Percentiles rank a stretch among this genome's conserved stretches.
Evolutionary conservation across 1,284 basidiomycete species (phyloP).

Genomic region (Apiotrichum domesticum): DNA sequence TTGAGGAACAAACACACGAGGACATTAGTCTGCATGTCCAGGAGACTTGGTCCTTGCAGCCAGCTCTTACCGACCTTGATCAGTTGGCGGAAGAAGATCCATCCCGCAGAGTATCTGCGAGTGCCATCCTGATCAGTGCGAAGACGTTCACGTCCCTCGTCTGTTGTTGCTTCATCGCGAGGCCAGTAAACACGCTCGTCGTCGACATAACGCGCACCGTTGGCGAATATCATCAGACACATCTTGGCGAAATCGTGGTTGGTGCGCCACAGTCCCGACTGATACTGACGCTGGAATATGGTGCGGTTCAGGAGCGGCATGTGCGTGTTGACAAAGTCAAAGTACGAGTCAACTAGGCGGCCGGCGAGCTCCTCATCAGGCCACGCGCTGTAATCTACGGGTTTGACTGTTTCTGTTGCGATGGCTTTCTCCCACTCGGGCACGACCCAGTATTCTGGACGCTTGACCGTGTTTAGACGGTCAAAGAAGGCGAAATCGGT

Average conservation of each 20-base stretch:
- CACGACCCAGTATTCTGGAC: conserved; percentile 42
- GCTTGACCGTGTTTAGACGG: conserved; percentile 27
- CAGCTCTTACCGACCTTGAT: conserved; percentile 53
- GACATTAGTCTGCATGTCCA: conserved; percentile 63
- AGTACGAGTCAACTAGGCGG: conserved; percentile 63
- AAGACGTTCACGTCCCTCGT: conserved; percentile 38
- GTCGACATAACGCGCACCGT: conserved; percentile 62
- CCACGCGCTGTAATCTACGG: conserved; percentile 41
- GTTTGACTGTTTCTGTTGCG: conserved; percentile 31
- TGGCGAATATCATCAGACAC: conserved; percentile 67
- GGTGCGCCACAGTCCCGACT: conserved; percentile 55
- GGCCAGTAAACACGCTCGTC: conserved; percentile 57
- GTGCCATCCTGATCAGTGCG: conserved; percentile 37
- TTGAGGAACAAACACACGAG: conserved; percentile 49
- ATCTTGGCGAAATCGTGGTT: conserved; percentile 62
- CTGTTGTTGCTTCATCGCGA: conserved; percentile 33
- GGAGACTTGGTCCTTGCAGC: conserved; percentile 58
- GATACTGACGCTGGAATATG: conserved; percentile 61
- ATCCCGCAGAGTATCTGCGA: conserved; percentile 57
- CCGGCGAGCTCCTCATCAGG: conserved; percentile 55
- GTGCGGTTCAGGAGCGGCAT: conserved; percentile 71
- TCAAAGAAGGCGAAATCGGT: conserved; percentile 24
- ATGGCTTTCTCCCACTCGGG: conserved; percentile 46
- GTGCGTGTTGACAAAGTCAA: conserved; percentile 57
- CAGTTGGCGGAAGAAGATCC: conserved; percentile 67